Base-by-base conservation (phyloP, 2,329 filamentous ascomycete genomes). In the Endothia cerciana region DNA sequence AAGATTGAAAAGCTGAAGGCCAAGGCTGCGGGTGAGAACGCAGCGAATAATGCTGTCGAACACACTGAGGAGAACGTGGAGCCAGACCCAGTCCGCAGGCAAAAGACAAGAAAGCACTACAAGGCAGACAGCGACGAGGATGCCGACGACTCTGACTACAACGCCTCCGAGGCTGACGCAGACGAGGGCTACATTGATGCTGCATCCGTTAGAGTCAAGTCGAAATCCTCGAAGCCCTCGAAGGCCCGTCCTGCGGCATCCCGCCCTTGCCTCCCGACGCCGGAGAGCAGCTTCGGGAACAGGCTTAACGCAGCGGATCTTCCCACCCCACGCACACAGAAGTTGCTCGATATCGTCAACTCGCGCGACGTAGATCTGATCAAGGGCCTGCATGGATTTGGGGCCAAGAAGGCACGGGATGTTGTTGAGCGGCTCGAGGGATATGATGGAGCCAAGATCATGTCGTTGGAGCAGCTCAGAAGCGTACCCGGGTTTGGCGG, bases 281-380 rank as follows among this genome's bases (percentile, higher is more conserved):
- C 61, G 7, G 51, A 63, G 28, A 58, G 40, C n/a, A 63, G 25
- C 36, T 62, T 64, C 41, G 43, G 36, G 28, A 38, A 60, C 7
- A 49, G n/a, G 61, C 8, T 28, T 5, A 8, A 2, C 11, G 17
- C 51, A 6, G 41, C 33, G 2, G 53, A 38, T 4, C 41, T 28
- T 2, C 57, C 47, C 11, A 60, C 65, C 7, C 88, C 88, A 1
- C 82, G 87, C 3, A 89, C 89, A 7, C 82, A 82, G 68, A 84
- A 85, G 66, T 78, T 93, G 2, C 82, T 93, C 2, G 81, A 85
- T 57, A 89, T 93, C 71, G 86, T 93, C 77, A 93, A 93, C 79
- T 91, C 89, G 25, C 84, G 89, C 59, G 88, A 93, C 68, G 77
- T 90, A 22, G 79, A 79, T 17, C 81, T 85, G 73, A 93, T 93